Base-by-base conservation (phyloP, 352 stramenopile species). In the Globisporangium nagaii region DNA sequence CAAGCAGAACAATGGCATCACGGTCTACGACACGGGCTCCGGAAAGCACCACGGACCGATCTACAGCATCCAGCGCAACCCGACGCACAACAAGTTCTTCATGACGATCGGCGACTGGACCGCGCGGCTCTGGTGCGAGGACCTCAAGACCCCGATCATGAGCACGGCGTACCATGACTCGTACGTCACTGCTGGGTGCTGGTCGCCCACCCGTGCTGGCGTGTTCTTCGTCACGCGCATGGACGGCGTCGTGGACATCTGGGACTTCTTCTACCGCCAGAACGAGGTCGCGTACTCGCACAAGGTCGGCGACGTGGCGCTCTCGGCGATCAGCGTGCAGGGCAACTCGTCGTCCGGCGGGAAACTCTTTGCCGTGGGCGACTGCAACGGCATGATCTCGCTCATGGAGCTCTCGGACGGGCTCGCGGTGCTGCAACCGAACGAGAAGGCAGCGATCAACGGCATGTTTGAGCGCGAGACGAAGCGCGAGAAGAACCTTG, bases 1-100 rank as follows among this genome's bases (percentile, higher is more conserved):
- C 46, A 98, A 98, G 68, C 88, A 96, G 58, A 98, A 98, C 73
- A 98, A 98, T 58, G 95, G 91, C n/a, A 96, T 98, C 55, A 94
- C 88, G 15, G 79, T 98, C 1, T 98, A 98, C 65, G 95, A 98
- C 71, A 95, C 78, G 44, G 89, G 84, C 35, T 65, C 90, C 12
- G 95, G 95, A 31, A 98, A 98, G 62, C 96, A 98, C 68, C 93
- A 98, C 62, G 96, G 94, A 0, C 90, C 95, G 34, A 98, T 98
- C 62, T 97, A 93, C 62, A 86, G 78, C 36, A 98, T 98, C 65
- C 91, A 98, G 68, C 84, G 96, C 24, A 99, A 99, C 62, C 96
- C 96, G 32, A 96, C 84, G n/a, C 90, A 98, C 65, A 97, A 95
- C 71, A 98, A 98, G 65, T 99, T 97, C 62, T 99, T 98, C 73